Evolutionary conservation across 169 alveolate species (phyloP).

Genomic region (Babesia sp.): DNA sequence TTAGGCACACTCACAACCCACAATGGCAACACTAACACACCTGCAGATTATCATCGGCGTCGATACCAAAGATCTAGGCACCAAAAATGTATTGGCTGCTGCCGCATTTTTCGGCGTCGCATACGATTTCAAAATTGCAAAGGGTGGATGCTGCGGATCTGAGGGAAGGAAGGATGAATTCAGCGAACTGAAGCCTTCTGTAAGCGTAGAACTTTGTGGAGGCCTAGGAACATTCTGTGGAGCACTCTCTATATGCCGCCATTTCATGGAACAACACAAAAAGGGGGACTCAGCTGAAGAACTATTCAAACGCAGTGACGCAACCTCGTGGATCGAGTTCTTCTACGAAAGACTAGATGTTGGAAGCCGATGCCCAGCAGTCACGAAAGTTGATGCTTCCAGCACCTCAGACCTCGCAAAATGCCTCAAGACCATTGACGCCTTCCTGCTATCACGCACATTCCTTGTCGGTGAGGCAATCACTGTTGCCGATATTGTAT

Average conservation of each 20-base stretch:
- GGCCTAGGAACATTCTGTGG: slow-evolving; percentile 54
- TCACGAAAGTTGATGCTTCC: slow-evolving; percentile 52
- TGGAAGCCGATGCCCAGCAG: slow-evolving; percentile 61
- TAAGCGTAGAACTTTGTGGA: slow-evolving; percentile 27
- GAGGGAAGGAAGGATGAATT: slow-evolving; percentile 52
- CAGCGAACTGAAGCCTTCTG: slow-evolving; percentile 59
- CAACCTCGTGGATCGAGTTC: slow-evolving; percentile 76
- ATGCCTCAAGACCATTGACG: slow-evolving; percentile 62
- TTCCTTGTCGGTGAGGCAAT: slow-evolving; percentile 87
- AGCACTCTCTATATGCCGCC: slow-evolving; percentile 42
- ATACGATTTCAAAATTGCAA: slow-evolving; percentile 44
- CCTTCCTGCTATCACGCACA: slow-evolving; percentile 68
- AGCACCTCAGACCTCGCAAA: slow-evolving; percentile 68
- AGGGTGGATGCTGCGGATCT: slow-evolving; percentile 55
- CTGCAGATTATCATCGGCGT: slow-evolving; percentile 61
- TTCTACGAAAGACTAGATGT: slow-evolving; percentile 67
- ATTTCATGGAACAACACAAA: slow-evolving; percentile 41
- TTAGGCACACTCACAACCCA: not conserved
- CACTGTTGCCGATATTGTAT: slow-evolving; percentile 88
- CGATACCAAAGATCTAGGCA: slow-evolving; percentile 52
- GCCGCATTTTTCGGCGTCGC: slow-evolving; percentile 42
- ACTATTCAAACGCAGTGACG: slow-evolving; percentile 49
- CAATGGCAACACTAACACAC: not conserved
- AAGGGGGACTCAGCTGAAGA: slow-evolving; percentile 44
- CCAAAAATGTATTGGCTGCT: slow-evolving; percentile 61